Conservation (phyloP, 2,329 filamentous ascomycete species). For the Phialemoniopsis sp. region DNA sequence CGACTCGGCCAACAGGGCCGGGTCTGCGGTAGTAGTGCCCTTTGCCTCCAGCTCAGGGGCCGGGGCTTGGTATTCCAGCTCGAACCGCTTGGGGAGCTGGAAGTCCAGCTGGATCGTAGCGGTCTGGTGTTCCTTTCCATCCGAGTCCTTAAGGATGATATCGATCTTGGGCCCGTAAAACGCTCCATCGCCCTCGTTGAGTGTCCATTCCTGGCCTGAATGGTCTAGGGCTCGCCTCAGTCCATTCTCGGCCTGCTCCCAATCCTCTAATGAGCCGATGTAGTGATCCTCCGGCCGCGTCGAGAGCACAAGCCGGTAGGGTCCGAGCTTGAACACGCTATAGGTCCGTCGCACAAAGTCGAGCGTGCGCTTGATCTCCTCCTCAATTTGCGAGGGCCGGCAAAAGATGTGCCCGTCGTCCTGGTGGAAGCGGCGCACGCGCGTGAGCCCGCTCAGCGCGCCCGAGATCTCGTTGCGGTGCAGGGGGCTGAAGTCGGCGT, state of each 20-base stretch:
- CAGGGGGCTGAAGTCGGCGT: conserved; percentile 93
- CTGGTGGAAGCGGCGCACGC: conserved; percentile 91
- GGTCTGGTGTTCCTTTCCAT: conserved; percentile 84
- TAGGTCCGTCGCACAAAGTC: conserved; percentile 74
- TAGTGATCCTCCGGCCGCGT: conserved; percentile 73
- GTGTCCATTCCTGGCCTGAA: conserved; percentile 63
- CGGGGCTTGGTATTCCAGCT: conserved; percentile 68
- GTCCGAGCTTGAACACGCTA: conserved; percentile 62
- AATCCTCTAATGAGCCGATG: conserved; percentile 69
- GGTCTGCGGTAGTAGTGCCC: conserved; percentile 44
- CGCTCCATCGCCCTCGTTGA: conserved; percentile 80
- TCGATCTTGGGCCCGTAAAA: conserved; percentile 95
- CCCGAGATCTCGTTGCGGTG: conserved; percentile 95
- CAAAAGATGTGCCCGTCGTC: conserved; percentile 93
- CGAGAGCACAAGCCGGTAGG: conserved; percentile 73
- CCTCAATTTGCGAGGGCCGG: conserved; percentile 67
- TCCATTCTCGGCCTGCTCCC: conserved; percentile 63
- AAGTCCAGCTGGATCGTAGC: conserved; percentile 89
- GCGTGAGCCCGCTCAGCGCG: conserved; percentile 82
- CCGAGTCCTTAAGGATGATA: conserved; percentile 73
- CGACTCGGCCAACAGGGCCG: conserved; percentile 40
- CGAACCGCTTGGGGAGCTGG: conserved; percentile 79
- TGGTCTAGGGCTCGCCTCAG: conserved; percentile 58
- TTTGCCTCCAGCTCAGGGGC: conserved; percentile 57
- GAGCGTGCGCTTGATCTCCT: conserved; percentile 70